These are phyloP conservation scores for Saccharomyces hybrid DNA, from an alignment of 1,139 yeast genomes.

Conservation along the genomic window DNA sequence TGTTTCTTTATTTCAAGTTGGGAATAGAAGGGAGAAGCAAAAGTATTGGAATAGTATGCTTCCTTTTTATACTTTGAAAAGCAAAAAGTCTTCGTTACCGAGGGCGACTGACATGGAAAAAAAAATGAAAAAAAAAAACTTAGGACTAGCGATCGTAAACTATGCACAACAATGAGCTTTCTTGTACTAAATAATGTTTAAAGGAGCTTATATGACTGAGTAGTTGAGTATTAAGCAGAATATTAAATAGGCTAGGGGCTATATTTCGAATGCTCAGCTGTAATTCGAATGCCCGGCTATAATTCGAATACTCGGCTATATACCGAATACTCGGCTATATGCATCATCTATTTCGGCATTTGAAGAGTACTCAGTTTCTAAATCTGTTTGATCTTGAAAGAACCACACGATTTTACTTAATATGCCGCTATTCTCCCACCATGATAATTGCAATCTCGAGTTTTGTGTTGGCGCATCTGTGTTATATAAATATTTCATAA, in stretches of 20 bases:
- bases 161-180: neutral
- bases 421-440: constrained; percentile 9
- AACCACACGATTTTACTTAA: constrained; percentile 7
- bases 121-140: neutral
- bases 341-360: constrained; percentile 5
- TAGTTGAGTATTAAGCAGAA: neutral
- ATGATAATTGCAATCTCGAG: constrained; percentile 3
- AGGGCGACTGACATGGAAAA: neutral
- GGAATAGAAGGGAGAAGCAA: no score
- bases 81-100: neutral
- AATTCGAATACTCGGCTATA: neutral
- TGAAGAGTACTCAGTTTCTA: neutral
- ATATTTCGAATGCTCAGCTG: neutral
- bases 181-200: neutral
- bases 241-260: neutral
- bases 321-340: constrained; percentile 11
- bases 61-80: constrained; percentile 1
- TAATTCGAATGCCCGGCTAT: no score
- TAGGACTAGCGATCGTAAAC: neutral
- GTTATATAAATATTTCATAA: neutral
- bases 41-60: no score
- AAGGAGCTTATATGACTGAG: neutral
- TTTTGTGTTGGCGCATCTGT: neutral
- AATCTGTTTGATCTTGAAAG: constrained; percentile 1
- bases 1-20: no score